Base-by-base conservation (phyloP, 768 basidiomycete species). In the Epithele typhae region DNA sequence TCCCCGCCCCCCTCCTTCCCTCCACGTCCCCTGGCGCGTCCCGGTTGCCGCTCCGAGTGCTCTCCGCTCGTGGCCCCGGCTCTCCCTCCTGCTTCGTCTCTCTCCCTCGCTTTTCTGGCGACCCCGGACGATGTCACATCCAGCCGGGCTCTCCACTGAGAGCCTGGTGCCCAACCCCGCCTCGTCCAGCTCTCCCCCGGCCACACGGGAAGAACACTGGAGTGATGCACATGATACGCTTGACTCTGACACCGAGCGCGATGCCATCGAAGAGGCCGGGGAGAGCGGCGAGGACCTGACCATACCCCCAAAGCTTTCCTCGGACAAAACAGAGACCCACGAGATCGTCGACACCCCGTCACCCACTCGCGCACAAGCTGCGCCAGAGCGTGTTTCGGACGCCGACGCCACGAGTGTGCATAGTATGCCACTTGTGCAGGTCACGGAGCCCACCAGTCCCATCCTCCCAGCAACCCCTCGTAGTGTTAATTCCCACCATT, bases 361-460 rank as follows among this genome's bases (percentile, higher is more conserved):
- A 22, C 68, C 73, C 17, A 68, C 66, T 1, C 58, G 50, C 24
- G 52, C n/a, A 33, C 44, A 17, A 40, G 43, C 12, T n/a, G 37
- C 47, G 11, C 54, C 53, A 36, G 68, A 73, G 34, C 71, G 66
- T 14, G 56, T 61, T 30, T 67, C 69, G 0, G 82, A 84, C 24
- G 53, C 24, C n/a, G 62, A 63, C 52, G 65, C 68, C 15, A 71
- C 71, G 55, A 86, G 84, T 54, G 64, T 77, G 5, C 81, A 77
- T 51, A 82, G 79, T 53, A 69, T 83, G 54, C 81, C 83, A 9
- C 69, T 68, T 10, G 75, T 75, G 14, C 76, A 76, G 57, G 72
- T 81, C 40, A 63, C 73, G 23, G 51, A 72, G 67, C 36, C 68
- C 63, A 67, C 73, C 11, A 60, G 56, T 37, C 54, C 57, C 37